Evolutionary conservation across 2,329 filamentous ascomycete genomes (phyloP).

Genomic region (Diplodia corticola): DNA sequence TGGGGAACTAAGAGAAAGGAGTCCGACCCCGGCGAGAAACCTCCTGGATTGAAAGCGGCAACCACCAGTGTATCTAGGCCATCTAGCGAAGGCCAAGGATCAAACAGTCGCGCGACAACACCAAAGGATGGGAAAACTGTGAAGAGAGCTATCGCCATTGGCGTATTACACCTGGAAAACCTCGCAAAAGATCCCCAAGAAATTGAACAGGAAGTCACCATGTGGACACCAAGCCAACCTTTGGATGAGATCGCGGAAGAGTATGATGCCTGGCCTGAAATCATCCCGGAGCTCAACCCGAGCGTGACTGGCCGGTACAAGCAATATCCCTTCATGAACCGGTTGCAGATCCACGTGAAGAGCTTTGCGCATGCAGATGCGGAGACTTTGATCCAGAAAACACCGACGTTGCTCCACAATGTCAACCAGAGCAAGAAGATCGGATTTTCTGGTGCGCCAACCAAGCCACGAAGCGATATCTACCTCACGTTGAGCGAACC

Average conservation of each 20-base stretch:
- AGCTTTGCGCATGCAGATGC: conserved; percentile 77
- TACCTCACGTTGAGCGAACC: conserved; percentile 85
- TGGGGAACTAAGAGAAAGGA: conserved; percentile 59
- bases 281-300: conserved; percentile 72
- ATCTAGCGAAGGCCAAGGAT: conserved; percentile 14
- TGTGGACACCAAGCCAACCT: conserved; percentile 66
- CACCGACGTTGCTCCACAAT: conserved; percentile 81
- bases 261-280: conserved; percentile 68
- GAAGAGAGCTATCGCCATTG: conserved; percentile 72
- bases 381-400: conserved; percentile 77
- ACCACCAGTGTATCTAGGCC: conserved; percentile 7
- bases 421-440: conserved; percentile 82
- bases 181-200: conserved; percentile 72
- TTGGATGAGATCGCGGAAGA: conserved; percentile 46
- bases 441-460: conserved; percentile 89
- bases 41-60: conserved; percentile 5
- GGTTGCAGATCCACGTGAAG: conserved; percentile 76
- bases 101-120: conserved; percentile 28
- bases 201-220: conserved; percentile 70
- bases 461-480: conserved; percentile 86
- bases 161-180: conserved; percentile 72
- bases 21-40: conserved; percentile 31
- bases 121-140: conserved; percentile 51
- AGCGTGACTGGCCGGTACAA: conserved; percentile 74
- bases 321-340: conserved; percentile 70